Evolutionary conservation across 768 basidiomycete genomes (phyloP).

Genomic region (Cystoderma amianthinum): DNA sequence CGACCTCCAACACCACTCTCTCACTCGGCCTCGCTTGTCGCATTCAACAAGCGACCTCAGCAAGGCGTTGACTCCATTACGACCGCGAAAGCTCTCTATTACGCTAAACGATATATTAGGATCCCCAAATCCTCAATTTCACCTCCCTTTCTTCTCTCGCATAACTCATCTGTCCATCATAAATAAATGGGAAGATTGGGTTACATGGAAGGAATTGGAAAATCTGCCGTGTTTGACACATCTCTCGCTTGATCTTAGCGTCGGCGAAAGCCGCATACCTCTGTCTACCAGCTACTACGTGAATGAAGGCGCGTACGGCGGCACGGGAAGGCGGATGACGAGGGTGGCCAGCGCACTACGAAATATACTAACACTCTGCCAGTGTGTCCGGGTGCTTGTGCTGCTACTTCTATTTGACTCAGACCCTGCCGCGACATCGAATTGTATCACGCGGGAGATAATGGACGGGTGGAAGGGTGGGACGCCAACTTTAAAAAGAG

Average conservation of each 20-base stretch:
- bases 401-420: slow-evolving; percentile 26
- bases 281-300: neutral
- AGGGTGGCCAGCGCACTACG: slow-evolving; percentile 15
- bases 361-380: slow-evolving; percentile 15
- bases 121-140: slow-evolving; percentile 10
- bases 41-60: neutral
- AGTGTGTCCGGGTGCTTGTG: slow-evolving; percentile 19
- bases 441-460: neutral
- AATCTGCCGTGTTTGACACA: slow-evolving; percentile 23
- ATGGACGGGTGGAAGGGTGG: neutral
- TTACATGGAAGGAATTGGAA: slow-evolving; percentile 23
- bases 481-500: neutral
- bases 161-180: slow-evolving; percentile 31
- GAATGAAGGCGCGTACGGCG: neutral
- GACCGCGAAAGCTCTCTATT: slow-evolving; percentile 24
- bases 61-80: slow-evolving; percentile 6
- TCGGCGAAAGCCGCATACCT: slow-evolving; percentile 11
- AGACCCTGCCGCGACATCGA: slow-evolving; percentile 8
- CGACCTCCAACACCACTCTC: slow-evolving; percentile 3
- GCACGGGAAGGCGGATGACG: slow-evolving; percentile 3
- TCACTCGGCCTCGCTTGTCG: neutral
- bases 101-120: slow-evolving; percentile 13
- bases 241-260: slow-evolving; percentile 28
- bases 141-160: slow-evolving; percentile 22
- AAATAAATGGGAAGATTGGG: slow-evolving; percentile 38